These are phyloP conservation scores for Pleomassaria siparia DNA, from an alignment of 2,329 filamentous ascomycete species.

Conservation along the genomic window DNA sequence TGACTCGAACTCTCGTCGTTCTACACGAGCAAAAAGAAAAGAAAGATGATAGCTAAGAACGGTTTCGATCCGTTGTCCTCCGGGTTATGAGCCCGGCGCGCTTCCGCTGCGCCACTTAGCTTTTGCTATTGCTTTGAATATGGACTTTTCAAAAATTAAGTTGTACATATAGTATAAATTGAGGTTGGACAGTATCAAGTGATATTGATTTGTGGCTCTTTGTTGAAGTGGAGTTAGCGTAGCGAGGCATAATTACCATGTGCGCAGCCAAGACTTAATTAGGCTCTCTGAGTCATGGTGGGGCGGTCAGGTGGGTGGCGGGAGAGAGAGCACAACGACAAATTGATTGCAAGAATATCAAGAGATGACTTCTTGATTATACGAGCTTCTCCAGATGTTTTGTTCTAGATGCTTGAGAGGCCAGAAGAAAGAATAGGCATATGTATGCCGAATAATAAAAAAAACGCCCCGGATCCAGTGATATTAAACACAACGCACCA, in stretches of 20 bases:
- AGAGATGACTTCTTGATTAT: neutral
- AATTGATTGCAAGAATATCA: neutral
- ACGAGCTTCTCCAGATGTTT: neutral
- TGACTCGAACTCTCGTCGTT: neutral
- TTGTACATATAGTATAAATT: slow-evolving; percentile 2
- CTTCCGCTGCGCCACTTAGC: slow-evolving; percentile 40
- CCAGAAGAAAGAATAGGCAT: neutral
- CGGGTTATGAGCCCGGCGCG: slow-evolving; percentile 43
- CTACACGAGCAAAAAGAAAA: neutral
- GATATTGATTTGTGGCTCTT: no score
- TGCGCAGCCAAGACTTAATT: neutral
- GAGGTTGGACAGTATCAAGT: neutral
- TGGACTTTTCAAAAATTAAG: slow-evolving; percentile 1
- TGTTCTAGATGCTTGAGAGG: neutral
- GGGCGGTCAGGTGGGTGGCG: neutral
- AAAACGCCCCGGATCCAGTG: neutral
- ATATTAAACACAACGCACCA: neutral
- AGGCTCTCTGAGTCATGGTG: neutral
- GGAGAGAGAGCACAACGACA: neutral
- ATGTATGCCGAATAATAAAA: neutral
- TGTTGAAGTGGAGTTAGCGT: neutral
- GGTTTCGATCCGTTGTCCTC: slow-evolving; percentile 26
- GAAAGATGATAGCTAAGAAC: slow-evolving; percentile 1
- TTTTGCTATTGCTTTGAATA: slow-evolving; percentile 18
- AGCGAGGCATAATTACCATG: neutral